These are phyloP conservation scores for Opeltia flavorubescens DNA, from an alignment of 495 filamentous ascomycete genomes.

Conservation along the genomic window DNA sequence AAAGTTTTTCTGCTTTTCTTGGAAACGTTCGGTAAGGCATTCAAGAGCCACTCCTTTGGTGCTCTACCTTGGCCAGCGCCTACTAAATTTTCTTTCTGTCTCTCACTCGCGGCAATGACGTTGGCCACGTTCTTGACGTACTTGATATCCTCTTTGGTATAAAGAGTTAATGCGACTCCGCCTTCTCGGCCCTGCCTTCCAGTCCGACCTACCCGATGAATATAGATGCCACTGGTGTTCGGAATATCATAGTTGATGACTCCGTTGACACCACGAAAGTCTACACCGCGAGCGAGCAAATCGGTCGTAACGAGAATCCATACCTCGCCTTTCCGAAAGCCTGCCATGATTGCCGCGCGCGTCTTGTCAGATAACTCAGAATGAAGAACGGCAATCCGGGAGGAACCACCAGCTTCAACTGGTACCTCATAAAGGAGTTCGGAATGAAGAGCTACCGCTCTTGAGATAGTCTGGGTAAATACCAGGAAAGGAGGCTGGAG, in stretches of 20 bases:
- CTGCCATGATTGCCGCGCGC: slow-evolving; percentile 67
- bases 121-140: slow-evolving; percentile 87
- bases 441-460: slow-evolving; percentile 71
- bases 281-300: slow-evolving; percentile 75
- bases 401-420: slow-evolving; percentile 66
- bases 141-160: slow-evolving; percentile 85
- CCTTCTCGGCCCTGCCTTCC: slow-evolving; percentile 78
- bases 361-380: slow-evolving; percentile 64
- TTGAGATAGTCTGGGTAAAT: slow-evolving; percentile 87
- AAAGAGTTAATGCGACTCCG: slow-evolving; percentile 85
- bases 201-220: slow-evolving; percentile 86
- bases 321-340: slow-evolving; percentile 81
- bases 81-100: slow-evolving; percentile 27
- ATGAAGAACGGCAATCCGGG: slow-evolving; percentile 81
- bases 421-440: slow-evolving; percentile 95
- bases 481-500: slow-evolving; percentile 82
- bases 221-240: slow-evolving; percentile 71
- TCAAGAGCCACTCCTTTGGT: slow-evolving; percentile 81
- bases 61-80: slow-evolving; percentile 17
- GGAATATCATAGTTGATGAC: slow-evolving; percentile 97
- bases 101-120: slow-evolving; percentile 74
- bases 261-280: slow-evolving; percentile 81
- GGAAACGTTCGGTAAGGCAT: slow-evolving; percentile 65
- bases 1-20: slow-evolving; percentile 73
- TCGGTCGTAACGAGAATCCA: slow-evolving; percentile 97